Conservation (phyloP, 2,329 filamentous ascomycete genomes). For the Epicoccum nigrum region DNA sequence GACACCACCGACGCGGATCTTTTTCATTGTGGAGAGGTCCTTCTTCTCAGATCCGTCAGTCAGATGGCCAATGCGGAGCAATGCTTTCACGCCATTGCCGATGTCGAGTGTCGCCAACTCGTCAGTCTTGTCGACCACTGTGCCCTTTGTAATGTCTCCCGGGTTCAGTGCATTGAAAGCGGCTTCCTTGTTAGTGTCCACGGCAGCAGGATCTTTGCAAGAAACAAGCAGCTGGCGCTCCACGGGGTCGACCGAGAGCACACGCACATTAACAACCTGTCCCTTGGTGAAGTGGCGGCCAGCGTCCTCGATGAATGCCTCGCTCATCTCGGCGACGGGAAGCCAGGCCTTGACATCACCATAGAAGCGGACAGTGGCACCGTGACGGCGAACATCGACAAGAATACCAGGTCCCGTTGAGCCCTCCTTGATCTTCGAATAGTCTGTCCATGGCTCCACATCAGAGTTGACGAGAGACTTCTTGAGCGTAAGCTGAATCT, state of each 20-base stretch:
- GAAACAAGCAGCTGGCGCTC: conserved; percentile 79
- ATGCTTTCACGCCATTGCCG: conserved; percentile 75
- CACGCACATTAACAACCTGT: conserved; percentile 88
- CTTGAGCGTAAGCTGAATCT: conserved; percentile 88
- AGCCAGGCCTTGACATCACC: conserved; percentile 83
- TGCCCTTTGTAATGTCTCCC: conserved; percentile 77
- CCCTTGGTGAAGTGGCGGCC: conserved; percentile 86
- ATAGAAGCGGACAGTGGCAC: conserved; percentile 93
- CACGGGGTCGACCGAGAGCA: conserved; percentile 78
- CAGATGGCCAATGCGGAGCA: conserved; percentile 77
- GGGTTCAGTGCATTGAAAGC: conserved; percentile 75
- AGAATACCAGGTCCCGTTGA: conserved; percentile 86
- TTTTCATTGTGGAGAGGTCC: conserved; percentile 76
- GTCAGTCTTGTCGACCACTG: conserved; percentile 58
- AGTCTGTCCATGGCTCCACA: conserved; percentile 76
- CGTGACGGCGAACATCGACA: conserved; percentile 76
- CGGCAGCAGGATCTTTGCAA: conserved; percentile 85
- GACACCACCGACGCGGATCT: conserved; percentile 82
- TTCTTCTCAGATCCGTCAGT: conserved; percentile 84
- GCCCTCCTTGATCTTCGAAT: conserved; percentile 74
- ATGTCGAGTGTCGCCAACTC: conserved; percentile 70
- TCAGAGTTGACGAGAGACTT: conserved; percentile 94
- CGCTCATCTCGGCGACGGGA: conserved; percentile 96
- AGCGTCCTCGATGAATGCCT: conserved; percentile 90
- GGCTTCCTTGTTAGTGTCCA: conserved; percentile 75